Conservation (phyloP, 1,284 basidiomycete species). For the Vanrija sp. region DNA sequence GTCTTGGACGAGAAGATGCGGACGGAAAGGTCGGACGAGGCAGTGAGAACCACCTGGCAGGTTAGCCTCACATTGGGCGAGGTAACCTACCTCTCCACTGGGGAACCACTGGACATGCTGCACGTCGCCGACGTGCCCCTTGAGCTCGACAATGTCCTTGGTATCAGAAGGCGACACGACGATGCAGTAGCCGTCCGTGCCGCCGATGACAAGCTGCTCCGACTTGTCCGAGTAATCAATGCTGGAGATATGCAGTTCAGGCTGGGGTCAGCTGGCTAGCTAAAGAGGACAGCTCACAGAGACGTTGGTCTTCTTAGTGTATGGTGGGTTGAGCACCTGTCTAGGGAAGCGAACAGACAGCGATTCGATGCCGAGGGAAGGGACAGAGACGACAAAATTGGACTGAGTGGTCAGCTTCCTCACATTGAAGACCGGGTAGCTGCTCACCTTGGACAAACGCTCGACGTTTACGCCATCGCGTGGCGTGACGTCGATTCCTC, state of each 20-base stretch:
- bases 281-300: conserved; percentile 36
- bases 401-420: conserved; percentile 22
- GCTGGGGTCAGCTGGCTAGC: conserved; percentile 8
- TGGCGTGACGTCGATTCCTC: conserved; percentile 20
- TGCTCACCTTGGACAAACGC: conserved; percentile 33
- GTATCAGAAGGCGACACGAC: conserved; percentile 28
- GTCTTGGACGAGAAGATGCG: conserved; percentile 46
- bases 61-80: conserved; percentile 4
- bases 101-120: conserved; percentile 45
- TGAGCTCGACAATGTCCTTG: conserved; percentile 25
- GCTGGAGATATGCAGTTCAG: conserved; percentile 39
- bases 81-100: conserved; percentile 30
- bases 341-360: conserved; percentile 39
- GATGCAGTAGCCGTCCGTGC: conserved; percentile 47
- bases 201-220: conserved; percentile 41
- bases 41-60: conserved; percentile 48
- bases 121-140: conserved; percentile 51
- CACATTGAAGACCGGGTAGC: background rate
- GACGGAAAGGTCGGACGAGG: conserved; percentile 47
- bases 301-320: conserved; percentile 25
- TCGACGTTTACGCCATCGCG: conserved; percentile 33
- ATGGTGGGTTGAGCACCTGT: conserved; percentile 37
- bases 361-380: conserved; percentile 20
- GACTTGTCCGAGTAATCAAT: conserved; percentile 40
- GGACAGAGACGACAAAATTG: conserved; percentile 33